Evolutionary conservation across 1,284 basidiomycete species (phyloP).

Genomic region (Microbotryum violaceum): DNA sequence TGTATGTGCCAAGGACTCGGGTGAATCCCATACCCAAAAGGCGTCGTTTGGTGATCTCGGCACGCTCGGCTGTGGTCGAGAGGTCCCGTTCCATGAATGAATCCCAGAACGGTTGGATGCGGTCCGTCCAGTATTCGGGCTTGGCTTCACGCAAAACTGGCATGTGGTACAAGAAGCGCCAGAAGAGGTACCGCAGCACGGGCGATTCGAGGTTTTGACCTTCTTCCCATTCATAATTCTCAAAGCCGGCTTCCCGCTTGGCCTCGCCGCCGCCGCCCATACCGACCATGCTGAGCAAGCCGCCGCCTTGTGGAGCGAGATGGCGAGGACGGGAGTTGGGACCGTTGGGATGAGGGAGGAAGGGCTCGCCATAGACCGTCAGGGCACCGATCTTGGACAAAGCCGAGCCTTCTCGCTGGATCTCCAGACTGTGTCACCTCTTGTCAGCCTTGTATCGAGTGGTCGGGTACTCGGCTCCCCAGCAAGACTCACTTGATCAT

Average conservation of each 20-base stretch:
- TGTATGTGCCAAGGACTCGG: constrained; percentile 28
- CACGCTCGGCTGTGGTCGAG: constrained; percentile 19
- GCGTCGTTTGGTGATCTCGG: constrained; percentile 27
- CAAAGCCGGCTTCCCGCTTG: constrained; percentile 11
- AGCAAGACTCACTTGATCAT: constrained; percentile 19
- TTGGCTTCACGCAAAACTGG: constrained; percentile 19
- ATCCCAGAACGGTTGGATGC: constrained; percentile 27
- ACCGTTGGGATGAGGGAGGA: constrained; percentile 23
- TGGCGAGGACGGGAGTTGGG: constrained; percentile 23
- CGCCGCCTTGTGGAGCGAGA: background rate
- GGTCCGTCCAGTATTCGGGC: constrained; percentile 22
- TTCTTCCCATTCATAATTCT: constrained; percentile 16
- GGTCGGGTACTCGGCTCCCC: background rate
- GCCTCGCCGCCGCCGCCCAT: constrained; percentile 1
- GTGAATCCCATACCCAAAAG: constrained; percentile 26
- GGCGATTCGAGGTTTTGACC: constrained; percentile 9
- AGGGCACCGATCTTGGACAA: constrained; percentile 25
- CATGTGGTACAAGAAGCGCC: constrained; percentile 24
- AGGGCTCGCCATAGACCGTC: constrained; percentile 20
- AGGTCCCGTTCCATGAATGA: constrained; percentile 27
- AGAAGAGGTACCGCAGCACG: constrained; percentile 20
- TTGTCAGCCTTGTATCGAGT: too few relatives aligned
- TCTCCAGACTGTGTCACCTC: constrained; percentile 13
- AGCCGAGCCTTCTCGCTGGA: constrained; percentile 20
- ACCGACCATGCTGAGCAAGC: constrained; percentile 1